Conservation (phyloP, 2,329 filamentous ascomycete genomes). For the Trichoderma afroharzianum region DNA sequence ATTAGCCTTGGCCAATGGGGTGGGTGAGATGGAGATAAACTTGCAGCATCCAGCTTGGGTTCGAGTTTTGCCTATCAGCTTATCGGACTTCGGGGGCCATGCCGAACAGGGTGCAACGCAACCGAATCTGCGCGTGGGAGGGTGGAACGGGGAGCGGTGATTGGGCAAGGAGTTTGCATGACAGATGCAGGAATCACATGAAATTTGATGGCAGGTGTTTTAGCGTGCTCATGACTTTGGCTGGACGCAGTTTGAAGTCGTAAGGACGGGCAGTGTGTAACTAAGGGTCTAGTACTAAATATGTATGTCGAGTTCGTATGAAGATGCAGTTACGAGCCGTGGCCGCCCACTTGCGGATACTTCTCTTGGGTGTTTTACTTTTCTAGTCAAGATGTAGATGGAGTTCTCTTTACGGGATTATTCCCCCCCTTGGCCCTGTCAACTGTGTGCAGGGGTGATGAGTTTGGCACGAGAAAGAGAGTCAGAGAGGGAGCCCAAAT, state of each 20-base stretch:
- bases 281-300: not conserved
- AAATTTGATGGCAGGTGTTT: not conserved
- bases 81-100: not conserved
- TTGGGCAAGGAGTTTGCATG: not conserved
- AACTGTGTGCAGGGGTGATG: not conserved
- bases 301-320: not conserved
- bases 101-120: not conserved
- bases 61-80: constrained; percentile 14
- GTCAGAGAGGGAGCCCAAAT: not conserved
- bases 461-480: not conserved
- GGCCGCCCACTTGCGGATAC: not conserved
- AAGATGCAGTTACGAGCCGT: not conserved
- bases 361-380: not conserved
- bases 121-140: not conserved
- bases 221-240: not conserved
- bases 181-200: constrained; percentile 7
- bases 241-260: not conserved
- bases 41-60: constrained; percentile 7
- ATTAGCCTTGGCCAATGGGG: not conserved
- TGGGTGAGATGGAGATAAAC: not conserved
- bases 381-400: not conserved
- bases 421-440: not conserved
- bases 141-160: not conserved
- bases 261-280: not conserved
- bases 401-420: not conserved